These are phyloP conservation scores for Pouteria glomerata DNA, from an alignment of 148 eudicot genomes.

Conservation along the genomic window DNA sequence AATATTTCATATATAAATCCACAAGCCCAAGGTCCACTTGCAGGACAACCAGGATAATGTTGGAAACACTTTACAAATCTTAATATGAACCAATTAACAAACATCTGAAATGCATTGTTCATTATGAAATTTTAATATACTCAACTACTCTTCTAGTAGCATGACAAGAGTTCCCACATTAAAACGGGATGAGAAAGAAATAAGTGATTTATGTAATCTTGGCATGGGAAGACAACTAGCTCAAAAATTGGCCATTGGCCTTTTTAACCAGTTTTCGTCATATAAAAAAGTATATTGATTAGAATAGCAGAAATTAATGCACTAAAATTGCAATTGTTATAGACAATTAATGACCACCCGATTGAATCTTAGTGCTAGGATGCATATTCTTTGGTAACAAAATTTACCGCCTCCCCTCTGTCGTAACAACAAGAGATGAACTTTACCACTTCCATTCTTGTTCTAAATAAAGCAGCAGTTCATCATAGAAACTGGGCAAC, in stretches of 20 bases:
- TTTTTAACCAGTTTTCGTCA: not conserved
- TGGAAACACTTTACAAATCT: no score
- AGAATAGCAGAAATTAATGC: not conserved
- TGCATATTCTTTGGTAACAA: not conserved
- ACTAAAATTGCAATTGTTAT: not conserved
- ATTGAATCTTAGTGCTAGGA: not conserved
- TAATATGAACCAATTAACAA: not conserved
- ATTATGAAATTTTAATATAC: not conserved
- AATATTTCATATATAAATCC: not conserved
- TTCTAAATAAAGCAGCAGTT: conserved; percentile 82
- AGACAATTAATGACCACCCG: not conserved
- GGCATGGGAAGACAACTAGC: not conserved
- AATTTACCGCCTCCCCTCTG: not conserved
- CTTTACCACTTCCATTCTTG: conserved; percentile 99
- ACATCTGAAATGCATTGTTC: not conserved
- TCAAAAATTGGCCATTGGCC: not conserved
- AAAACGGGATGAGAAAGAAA: not conserved
- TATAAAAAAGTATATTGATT: not conserved
- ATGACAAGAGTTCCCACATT: not conserved
- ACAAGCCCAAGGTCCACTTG: not conserved
- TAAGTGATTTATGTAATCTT: not conserved
- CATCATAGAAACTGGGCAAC: conserved; percentile 91
- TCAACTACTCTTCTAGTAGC: not conserved
- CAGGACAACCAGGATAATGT: not conserved
- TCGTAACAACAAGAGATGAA: not conserved